A percentile compares a stretch with the other conserved stretches of the same genome.
These are phyloP conservation scores for Fraxinus latifolia DNA, from an alignment of 305 asterid species.

Conservation along the genomic window DNA sequence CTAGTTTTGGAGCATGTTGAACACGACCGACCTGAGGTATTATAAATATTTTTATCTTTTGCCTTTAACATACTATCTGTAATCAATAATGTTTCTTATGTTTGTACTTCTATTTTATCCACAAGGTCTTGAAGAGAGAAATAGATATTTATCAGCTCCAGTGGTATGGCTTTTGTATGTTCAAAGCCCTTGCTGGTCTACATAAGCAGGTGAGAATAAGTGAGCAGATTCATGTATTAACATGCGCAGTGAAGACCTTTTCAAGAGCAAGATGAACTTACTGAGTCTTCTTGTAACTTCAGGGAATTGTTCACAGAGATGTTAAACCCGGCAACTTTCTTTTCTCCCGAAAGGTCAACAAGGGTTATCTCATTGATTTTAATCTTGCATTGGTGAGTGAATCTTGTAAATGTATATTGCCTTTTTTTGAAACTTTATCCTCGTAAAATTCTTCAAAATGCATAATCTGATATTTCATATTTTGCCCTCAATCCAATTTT, in stretches of 20 bases:
- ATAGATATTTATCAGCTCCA: slow-evolving; percentile 62
- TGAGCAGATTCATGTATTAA: slow-evolving; percentile 22
- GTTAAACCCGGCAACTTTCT: slow-evolving; percentile 97
- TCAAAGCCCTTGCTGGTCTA: slow-evolving; percentile 85
- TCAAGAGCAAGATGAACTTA: slow-evolving; percentile 13
- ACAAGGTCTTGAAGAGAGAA: slow-evolving; percentile 69
- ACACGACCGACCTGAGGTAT: slow-evolving; percentile 94
- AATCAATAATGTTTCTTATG: not conserved
- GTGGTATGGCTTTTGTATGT: slow-evolving; percentile 88
- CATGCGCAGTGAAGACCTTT: slow-evolving; percentile 12
- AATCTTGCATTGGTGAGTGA: slow-evolving; percentile 87
- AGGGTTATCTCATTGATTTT: slow-evolving; percentile 90
- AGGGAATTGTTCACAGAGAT: slow-evolving; percentile 94
- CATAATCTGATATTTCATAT: slow-evolving; percentile 23
- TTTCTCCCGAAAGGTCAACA: slow-evolving; percentile 66
- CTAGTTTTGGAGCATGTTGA: slow-evolving; percentile 80
- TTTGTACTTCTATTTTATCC: slow-evolving; percentile 21
- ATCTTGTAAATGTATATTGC: slow-evolving; percentile 12
- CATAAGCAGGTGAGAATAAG: slow-evolving; percentile 68
- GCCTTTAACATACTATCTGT: slow-evolving; percentile 2
- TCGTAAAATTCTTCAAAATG: not conserved
- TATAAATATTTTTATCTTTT: slow-evolving; percentile 23
- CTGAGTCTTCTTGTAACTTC: slow-evolving; percentile 28
- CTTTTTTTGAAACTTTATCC: slow-evolving; percentile 9
- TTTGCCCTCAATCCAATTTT: slow-evolving; percentile 4